These are phyloP conservation scores for Umbelopsis sp. DNA, from an alignment of 371 early-diverging fungal species.

Conservation along the genomic window DNA sequence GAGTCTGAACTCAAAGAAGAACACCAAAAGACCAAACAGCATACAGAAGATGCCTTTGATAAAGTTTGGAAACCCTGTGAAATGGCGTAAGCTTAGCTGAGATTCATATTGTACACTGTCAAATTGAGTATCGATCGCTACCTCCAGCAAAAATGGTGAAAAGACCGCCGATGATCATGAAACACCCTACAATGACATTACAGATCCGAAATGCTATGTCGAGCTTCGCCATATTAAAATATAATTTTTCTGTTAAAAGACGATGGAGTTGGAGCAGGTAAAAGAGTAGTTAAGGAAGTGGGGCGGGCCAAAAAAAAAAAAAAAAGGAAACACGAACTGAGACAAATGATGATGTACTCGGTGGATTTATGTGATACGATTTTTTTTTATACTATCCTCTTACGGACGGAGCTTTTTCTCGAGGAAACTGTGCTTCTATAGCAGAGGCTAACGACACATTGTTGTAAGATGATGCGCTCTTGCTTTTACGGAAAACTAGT, in stretches of 20 bases:
- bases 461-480: not conserved
- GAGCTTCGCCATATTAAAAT: not conserved
- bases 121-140: not conserved
- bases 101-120: too few relatives aligned
- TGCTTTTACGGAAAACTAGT: not conserved
- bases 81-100: too few relatives aligned
- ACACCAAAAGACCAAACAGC: constrained; percentile 13
- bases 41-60: constrained; percentile 18
- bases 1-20: constrained; percentile 11
- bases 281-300: not conserved
- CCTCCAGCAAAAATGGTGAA: constrained; percentile 17
- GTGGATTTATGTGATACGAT: not conserved
- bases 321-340: not conserved
- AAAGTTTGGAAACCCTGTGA: constrained; percentile 18
- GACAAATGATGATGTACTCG: constrained; percentile 7
- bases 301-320: not conserved
- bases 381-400: not conserved
- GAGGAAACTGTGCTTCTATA: constrained; percentile 15
- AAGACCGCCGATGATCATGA: constrained; percentile 20
- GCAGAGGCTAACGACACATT: constrained; percentile 1
- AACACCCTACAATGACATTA: constrained; percentile 13
- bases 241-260: too few relatives aligned
- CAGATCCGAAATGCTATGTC: constrained; percentile 1
- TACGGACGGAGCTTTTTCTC: constrained; percentile 11
- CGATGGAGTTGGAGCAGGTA: not conserved